phyloP scores from a whole-genome alignment of 164 flowering plant genomes.

The Echeveria elegans region DNA sequence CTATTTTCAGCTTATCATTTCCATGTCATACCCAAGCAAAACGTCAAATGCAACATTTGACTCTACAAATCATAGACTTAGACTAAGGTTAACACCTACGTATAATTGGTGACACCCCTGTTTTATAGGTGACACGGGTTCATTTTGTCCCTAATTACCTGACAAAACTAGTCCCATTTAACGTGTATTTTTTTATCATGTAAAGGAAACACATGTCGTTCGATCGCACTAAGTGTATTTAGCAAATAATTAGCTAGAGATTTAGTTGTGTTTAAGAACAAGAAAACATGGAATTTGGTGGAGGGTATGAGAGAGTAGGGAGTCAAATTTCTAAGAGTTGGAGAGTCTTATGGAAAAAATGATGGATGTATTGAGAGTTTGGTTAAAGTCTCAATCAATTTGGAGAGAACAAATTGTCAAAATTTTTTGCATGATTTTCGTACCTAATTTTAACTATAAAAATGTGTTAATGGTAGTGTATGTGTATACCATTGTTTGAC shows the following conservation, averaged over 20 bases:
- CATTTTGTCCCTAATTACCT: background rate
- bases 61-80: background rate
- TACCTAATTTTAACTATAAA: slow-evolving; percentile 4
- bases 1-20: background rate
- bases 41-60: background rate
- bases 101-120: background rate
- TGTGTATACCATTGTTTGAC: background rate
- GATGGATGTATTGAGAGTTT: background rate
- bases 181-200: background rate
- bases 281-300: background rate
- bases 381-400: background rate
- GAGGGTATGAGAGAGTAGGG: background rate
- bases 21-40: background rate
- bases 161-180: background rate
- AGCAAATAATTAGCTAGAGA: background rate
- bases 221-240: background rate
- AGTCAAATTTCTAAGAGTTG: slow-evolving; percentile 4
- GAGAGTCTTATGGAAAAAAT: background rate
- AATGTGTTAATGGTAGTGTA: background rate
- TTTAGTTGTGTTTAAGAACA: background rate
- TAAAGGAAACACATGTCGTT: background rate
- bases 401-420: background rate
- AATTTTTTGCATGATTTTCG: background rate
- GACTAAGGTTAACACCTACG: background rate
- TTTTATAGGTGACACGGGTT: background rate